Evolutionary conservation across 768 basidiomycete genomes (phyloP).

Genomic region (Russula abietina): DNA sequence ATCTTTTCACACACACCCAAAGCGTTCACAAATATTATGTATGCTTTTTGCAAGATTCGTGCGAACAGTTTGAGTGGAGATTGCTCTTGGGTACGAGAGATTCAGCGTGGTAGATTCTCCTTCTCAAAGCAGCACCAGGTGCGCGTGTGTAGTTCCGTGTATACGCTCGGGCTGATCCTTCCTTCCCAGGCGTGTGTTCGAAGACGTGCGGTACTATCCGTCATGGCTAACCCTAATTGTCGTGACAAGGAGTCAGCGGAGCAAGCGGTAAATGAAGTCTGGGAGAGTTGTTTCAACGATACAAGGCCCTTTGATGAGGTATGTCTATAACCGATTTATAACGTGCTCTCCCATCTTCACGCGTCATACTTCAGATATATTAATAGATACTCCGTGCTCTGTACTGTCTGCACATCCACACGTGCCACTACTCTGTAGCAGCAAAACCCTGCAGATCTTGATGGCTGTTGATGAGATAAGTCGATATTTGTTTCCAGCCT

Average conservation of each 20-base stretch:
- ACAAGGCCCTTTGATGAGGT: conserved; percentile 98
- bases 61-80: conserved; percentile 93
- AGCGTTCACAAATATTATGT: conserved; percentile 9
- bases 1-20: conserved; percentile 17
- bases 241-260: conserved; percentile 73
- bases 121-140: conserved; percentile 97
- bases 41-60: conserved; percentile 59
- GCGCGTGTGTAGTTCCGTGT: conserved; percentile 10
- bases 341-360: neutral
- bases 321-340: conserved; percentile 11
- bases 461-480: too few relatives aligned
- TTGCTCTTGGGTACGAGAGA: conserved; percentile 79
- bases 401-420: too few relatives aligned
- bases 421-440: neutral
- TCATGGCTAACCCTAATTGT: conserved; percentile 75
- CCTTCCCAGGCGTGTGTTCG: conserved; percentile 75
- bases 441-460: neutral
- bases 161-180: conserved; percentile 16
- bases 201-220: conserved; percentile 77
- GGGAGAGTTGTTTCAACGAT: conserved; percentile 93
- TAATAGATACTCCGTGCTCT: neutral
- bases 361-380: conserved; percentile 5
- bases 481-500: too few relatives aligned
- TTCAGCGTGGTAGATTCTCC: conserved; percentile 64
- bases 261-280: conserved; percentile 90